phyloP scores from a whole-genome alignment of 139 green algal genomes.

The Mychonastes homosphaera region DNA sequence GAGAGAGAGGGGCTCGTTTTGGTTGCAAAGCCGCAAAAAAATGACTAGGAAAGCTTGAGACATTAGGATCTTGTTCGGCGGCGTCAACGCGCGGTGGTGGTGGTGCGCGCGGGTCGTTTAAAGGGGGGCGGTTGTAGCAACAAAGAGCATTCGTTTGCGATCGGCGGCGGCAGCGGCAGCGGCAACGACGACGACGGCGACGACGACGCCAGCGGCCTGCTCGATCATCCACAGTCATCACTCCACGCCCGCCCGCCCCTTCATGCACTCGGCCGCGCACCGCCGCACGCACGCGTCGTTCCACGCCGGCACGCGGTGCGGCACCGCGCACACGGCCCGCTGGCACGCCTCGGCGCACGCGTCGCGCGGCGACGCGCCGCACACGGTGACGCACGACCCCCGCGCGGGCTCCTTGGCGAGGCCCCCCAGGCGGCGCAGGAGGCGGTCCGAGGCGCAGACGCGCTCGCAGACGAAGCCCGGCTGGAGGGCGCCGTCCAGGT shows the following conservation, averaged over 20 bases:
- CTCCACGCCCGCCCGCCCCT: conserved; percentile 13
- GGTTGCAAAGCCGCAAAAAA: no score
- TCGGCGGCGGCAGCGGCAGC: no score
- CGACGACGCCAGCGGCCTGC: no score
- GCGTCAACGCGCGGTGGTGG: no score
- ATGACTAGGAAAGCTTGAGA: no score
- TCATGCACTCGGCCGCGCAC: conserved; percentile 75
- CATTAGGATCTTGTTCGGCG: no score
- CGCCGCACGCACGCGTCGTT: conserved; percentile 80
- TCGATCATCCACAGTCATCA: neutral
- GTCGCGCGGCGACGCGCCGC: conserved; percentile 66
- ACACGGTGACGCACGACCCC: conserved; percentile 89
- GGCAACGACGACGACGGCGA: no score
- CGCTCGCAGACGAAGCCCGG: conserved; percentile 85
- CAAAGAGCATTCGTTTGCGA: no score
- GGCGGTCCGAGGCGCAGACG: conserved; percentile 77
- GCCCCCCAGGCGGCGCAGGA: conserved; percentile 68
- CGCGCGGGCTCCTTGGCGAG: conserved; percentile 75
- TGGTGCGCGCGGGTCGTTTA: no score
- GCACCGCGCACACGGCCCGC: conserved; percentile 67
- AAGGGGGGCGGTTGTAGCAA: no score
- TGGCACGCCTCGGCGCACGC: conserved; percentile 87
- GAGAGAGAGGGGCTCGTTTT: no score
- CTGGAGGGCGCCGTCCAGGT: conserved; percentile 32
- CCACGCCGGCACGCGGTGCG: conserved; percentile 90